Base-by-base conservation (phyloP, 2,329 filamentous ascomycete genomes). In the Fusarium albosuccineum region DNA sequence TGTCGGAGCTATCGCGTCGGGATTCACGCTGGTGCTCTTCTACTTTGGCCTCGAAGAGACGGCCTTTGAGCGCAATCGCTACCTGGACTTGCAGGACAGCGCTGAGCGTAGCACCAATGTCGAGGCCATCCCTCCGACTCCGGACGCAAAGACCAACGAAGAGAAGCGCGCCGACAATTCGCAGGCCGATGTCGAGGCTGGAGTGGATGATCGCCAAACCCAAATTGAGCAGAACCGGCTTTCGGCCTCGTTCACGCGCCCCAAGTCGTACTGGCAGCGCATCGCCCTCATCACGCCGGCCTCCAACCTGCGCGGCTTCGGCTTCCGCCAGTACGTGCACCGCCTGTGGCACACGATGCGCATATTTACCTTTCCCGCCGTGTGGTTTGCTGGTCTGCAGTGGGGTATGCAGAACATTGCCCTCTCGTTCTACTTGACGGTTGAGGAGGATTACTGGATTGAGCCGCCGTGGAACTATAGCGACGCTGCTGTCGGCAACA, bases 391-490 rank as follows among this genome's bases (percentile, higher is more conserved):
- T 3, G 86, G 86, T 9, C 73, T 88, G 26, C 86, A 88, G 70
- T 88, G 86, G 86, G 86, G 86, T 5, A 79, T 84, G 30, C 86
- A 88, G 73, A 86, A 87, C 66, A 85, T 86, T n/a, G 87, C 86
- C 75, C 76, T 89, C 22, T 85, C 84, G 2, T 88, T 89, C 71
- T 87, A 88, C 64, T 77, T 87, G 33, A 88, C 86, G 0, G 80
- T 88, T 1, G 81, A 87, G 70, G 84, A 88, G 67, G 85, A 87
- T 63, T 82, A 82, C 66, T 88, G 85, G 82, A 83, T 82, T 27
- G 81, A 76, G 0, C 75, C 78, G 9, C 86, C 86, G 0, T 88
- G 84, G 81, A 82, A 86, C 72, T 89, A 88, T 71, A 79, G 76
- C 36, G 81, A 86, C 58, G 81, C 82, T 2, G 81, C 81, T 3